Base-by-base conservation (phyloP, 495 filamentous ascomycete genomes). In the Aeminium ludgeri region DNA sequence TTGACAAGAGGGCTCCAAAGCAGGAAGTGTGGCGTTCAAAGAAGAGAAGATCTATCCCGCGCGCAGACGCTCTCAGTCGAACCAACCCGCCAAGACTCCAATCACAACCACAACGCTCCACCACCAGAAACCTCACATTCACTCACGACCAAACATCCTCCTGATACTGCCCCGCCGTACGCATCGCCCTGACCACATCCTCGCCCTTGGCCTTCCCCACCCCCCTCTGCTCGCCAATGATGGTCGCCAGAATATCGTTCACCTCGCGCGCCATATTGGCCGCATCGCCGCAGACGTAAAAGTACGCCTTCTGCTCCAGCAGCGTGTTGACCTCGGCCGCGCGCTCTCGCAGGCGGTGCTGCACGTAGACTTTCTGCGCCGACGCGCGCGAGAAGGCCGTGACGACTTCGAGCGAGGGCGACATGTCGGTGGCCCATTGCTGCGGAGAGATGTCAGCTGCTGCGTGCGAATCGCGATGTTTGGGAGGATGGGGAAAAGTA, bases 211-310 rank as follows among this genome's bases (percentile, higher is more conserved):
- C 64, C 49, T 86, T 75, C 7, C 81, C 68, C 40, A 95, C 66
- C 30, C 78, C 79, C 27, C 89, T 71, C 62, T 93, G 70, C 50
- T 80, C 70, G 20, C 85, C 67, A 51, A 96, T 74, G 52, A 96
- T 92, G 58, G 86, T 75, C 25, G 66, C 78, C 16, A 99, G 68
- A 6, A 83, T 70, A 28, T 75, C 65, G 63, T 86, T 96, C 61
- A 99, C 89, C 56, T 96, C 89, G 33, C 91, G 74, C 30, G 89
- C 89, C 89, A 99, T 99, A 65, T 94, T 87, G 36, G 91, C 82
- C 5, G 89, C 89, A 52, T 99, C 89, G 63, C 89, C 89, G 55
- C 89, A 99, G 27, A 99, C 89, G 57, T 99, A 99, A 65, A 99
- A 84, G 61, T 87, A 94, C 12, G 80, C 87, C 54, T 78, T 79